These are phyloP conservation scores for Fraxinus floribunda DNA, from an alignment of 305 asterid genomes.

Conservation along the genomic window DNA sequence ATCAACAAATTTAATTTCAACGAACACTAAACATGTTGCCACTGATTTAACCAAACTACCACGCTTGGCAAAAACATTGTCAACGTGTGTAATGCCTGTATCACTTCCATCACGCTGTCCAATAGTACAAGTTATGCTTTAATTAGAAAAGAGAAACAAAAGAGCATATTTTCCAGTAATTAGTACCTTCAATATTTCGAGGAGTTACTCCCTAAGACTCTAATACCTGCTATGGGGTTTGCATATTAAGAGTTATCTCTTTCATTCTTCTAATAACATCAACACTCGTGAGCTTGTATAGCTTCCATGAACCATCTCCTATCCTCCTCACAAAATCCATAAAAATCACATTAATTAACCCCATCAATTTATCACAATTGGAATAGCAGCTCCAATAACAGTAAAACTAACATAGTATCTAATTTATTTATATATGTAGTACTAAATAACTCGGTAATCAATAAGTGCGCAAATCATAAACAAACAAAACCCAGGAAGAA, in stretches of 20 bases:
- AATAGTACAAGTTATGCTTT: no score
- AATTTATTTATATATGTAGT: background rate
- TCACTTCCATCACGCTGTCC: no score
- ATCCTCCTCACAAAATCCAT: slow-evolving; percentile 71
- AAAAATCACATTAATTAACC: no score
- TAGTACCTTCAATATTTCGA: slow-evolving; percentile 72
- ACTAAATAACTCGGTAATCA: background rate
- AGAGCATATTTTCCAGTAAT: background rate
- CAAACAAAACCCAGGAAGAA: background rate
- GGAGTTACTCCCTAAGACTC: slow-evolving; percentile 85
- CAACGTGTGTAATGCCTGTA: background rate
- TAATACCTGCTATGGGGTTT: slow-evolving; percentile 69
- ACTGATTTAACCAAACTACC: slow-evolving; percentile 1
- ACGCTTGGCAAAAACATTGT: slow-evolving; percentile 1
- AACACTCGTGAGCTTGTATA: slow-evolving; percentile 81
- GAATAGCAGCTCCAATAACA: background rate
- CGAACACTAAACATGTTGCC: slow-evolving; percentile 8
- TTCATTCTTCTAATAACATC: slow-evolving; percentile 76
- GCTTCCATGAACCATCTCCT: slow-evolving; percentile 95
- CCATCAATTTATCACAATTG: background rate
- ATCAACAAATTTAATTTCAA: slow-evolving; percentile 6
- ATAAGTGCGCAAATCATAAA: background rate
- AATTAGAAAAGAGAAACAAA: background rate
- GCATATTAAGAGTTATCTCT: slow-evolving; percentile 85
- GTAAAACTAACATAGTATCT: background rate